Evolutionary conservation across 2,329 filamentous ascomycete genomes (phyloP).

Genomic region (Cordyceps militaris): DNA sequence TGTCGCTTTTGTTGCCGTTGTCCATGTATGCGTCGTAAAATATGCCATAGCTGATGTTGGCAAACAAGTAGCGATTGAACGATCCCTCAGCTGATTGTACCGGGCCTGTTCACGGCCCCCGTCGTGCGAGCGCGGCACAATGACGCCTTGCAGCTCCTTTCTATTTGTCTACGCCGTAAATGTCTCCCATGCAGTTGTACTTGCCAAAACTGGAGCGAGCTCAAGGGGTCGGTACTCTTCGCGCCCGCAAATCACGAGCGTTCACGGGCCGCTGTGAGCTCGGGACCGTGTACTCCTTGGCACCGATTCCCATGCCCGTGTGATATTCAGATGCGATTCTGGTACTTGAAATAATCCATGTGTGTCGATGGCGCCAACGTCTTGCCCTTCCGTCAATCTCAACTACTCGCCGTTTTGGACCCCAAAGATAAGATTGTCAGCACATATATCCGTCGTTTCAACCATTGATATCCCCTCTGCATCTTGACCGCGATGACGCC

Average conservation of each 20-base stretch:
- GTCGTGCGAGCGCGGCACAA: background rate
- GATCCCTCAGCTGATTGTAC: background rate
- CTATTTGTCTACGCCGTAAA: background rate
- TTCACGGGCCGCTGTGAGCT: background rate
- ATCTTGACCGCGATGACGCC: slow-evolving; percentile 81
- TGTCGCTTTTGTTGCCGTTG: background rate
- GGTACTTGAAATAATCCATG: background rate
- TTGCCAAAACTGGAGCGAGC: background rate
- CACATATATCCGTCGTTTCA: slow-evolving; percentile 87
- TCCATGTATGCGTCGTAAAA: background rate
- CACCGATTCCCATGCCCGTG: background rate
- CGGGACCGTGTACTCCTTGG: background rate
- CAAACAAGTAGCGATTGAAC: background rate
- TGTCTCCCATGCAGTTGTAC: background rate
- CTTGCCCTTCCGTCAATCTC: background rate
- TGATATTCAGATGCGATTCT: background rate
- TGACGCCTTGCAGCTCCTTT: background rate
- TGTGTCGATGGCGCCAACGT: background rate
- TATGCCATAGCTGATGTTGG: background rate
- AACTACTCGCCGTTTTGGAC: too few species aligned
- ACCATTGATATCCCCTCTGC: slow-evolving; percentile 86
- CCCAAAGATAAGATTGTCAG: slow-evolving; percentile 88
- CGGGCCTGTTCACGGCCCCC: background rate
- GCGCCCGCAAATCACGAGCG: background rate
- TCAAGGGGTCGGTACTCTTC: background rate